phyloP scores from a whole-genome alignment of 768 basidiomycete species.

The Termitomyces sp. region DNA sequence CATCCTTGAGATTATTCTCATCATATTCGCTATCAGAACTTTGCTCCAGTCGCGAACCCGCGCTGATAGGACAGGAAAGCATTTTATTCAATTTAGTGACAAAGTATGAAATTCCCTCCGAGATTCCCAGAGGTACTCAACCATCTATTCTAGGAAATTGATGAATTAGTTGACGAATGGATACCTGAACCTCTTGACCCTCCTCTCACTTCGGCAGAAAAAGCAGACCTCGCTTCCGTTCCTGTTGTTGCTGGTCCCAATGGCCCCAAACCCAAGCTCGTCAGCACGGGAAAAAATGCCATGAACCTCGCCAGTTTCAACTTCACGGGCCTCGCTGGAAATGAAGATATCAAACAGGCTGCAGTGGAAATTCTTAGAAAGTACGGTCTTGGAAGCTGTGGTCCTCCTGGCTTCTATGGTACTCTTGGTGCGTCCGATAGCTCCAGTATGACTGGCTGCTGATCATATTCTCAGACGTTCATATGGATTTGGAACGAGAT shows the following conservation, averaged over 20 bases:
- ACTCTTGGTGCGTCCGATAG: conserved; percentile 68
- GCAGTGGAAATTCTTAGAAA: conserved; percentile 82
- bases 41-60: conserved; percentile 88
- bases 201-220: conserved; percentile 58
- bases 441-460: conserved; percentile 6
- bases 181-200: conserved; percentile 77
- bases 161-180: conserved; percentile 97
- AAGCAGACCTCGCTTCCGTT: conserved; percentile 66
- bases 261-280: conserved; percentile 80
- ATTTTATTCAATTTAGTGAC: conserved; percentile 88
- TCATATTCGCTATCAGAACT: conserved; percentile 87
- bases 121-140: background rate
- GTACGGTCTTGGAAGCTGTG: conserved; percentile 94
- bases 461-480: conserved; percentile 64
- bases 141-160: conserved; percentile 70
- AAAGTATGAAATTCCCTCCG: conserved; percentile 56
- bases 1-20: conserved; percentile 82
- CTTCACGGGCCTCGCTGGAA: conserved; percentile 86
- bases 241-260: conserved; percentile 80
- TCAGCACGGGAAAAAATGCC: conserved; percentile 69
- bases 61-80: conserved; percentile 78
- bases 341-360: conserved; percentile 81
- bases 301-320: conserved; percentile 89
- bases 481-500: conserved; percentile 84
- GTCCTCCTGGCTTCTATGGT: conserved; percentile 96